Evolutionary conservation across 306 rosid genomes (phyloP).

Genomic region (Dalbergia cultrata): DNA sequence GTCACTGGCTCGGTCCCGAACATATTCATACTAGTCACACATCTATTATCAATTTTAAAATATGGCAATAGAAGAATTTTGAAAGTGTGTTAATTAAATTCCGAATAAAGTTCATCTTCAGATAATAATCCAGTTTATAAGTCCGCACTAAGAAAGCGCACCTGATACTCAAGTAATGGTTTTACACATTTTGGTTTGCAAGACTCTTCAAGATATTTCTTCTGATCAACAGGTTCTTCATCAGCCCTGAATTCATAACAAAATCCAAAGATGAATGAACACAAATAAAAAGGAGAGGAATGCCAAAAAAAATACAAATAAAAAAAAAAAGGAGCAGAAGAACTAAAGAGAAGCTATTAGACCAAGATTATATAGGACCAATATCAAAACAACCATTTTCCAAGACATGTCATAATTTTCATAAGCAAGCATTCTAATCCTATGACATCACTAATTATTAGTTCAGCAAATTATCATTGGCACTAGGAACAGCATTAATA

Average conservation of each 20-base stretch:
- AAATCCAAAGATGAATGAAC: slow-evolving; percentile 14
- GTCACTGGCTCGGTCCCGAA: no score
- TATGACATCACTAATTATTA: not conserved
- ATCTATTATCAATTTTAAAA: not conserved
- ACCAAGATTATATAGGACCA: not conserved
- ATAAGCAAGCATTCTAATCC: slow-evolving; percentile 2
- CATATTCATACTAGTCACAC: not conserved
- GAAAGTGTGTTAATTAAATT: slow-evolving; percentile 13
- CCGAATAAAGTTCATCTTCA: slow-evolving; percentile 9
- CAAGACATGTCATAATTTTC: slow-evolving; percentile 8
- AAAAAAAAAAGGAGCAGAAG: not conserved
- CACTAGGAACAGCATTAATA: not conserved
- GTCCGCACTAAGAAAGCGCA: slow-evolving; percentile 36
- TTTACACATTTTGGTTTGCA: slow-evolving; percentile 99
- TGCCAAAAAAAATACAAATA: not conserved
- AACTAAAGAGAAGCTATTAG: slow-evolving; percentile 7
- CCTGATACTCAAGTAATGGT: slow-evolving; percentile 86
- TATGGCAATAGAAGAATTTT: not conserved
- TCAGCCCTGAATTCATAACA: slow-evolving; percentile 80
- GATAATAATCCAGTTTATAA: slow-evolving; percentile 1
- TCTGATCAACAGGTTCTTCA: slow-evolving; percentile 94
- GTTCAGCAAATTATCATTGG: not conserved
- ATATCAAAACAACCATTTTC: not conserved
- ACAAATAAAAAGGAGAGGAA: slow-evolving; percentile 1
- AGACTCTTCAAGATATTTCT: slow-evolving; percentile 78